These are phyloP conservation scores for Suillus subaureus DNA, from an alignment of 768 basidiomycete genomes.

Conservation along the genomic window DNA sequence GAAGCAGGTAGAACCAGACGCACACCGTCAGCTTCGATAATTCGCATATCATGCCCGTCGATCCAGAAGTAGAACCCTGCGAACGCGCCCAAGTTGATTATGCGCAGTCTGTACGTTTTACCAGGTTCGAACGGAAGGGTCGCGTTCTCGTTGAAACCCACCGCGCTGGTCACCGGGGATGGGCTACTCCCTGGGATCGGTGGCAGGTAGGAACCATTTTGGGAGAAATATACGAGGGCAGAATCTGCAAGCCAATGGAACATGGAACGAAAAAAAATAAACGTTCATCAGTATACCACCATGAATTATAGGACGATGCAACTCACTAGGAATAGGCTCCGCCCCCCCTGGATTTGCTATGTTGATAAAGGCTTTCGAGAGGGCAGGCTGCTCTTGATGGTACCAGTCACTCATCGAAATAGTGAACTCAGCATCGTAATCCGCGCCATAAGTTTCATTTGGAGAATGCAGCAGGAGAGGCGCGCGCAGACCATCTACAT, in stretches of 20 bases:
- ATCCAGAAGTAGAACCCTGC: constrained; percentile 85
- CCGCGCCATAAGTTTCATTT: constrained; percentile 53
- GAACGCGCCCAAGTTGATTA: constrained; percentile 84
- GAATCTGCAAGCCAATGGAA: constrained; percentile 51
- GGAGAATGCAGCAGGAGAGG: constrained; percentile 78
- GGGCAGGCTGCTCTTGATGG: constrained; percentile 67
- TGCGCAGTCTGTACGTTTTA: constrained; percentile 86
- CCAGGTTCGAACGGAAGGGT: constrained; percentile 81
- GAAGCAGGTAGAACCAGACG: constrained; percentile 25
- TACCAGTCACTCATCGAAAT: constrained; percentile 93
- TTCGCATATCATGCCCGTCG: constrained; percentile 82
- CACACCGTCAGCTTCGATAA: constrained; percentile 86
- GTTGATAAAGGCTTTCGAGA: constrained; percentile 69
- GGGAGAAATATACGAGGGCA: constrained; percentile 80
- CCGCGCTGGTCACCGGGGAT: constrained; percentile 51
- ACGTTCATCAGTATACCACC: not conserved
- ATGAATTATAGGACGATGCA: not conserved
- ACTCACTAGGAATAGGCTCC: constrained; percentile 83
- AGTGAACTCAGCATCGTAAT: constrained; percentile 90
- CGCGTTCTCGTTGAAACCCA: constrained; percentile 88
- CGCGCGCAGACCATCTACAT: constrained; percentile 88
- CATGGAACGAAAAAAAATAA: not conserved
- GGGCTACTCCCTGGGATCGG: constrained; percentile 52
- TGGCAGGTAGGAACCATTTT: constrained; percentile 70
- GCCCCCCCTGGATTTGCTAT: constrained; percentile 79